Conservation (phyloP, 805 yeast genomes). For the Yamadazyma laniorum region DNA sequence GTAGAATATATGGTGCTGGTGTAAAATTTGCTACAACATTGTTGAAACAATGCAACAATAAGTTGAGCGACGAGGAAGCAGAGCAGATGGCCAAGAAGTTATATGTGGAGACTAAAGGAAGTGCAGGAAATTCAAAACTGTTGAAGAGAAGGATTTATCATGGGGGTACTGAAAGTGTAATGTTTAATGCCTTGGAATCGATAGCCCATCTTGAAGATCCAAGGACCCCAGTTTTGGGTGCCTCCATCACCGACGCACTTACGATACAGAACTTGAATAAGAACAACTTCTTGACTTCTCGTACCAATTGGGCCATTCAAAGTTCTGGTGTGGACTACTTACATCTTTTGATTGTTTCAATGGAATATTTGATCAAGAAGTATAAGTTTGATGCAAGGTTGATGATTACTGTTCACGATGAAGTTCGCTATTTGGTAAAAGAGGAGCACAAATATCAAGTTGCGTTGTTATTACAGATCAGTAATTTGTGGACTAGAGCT, state of each 20-base stretch:
- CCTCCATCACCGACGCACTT: slow-evolving; percentile 87
- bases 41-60: slow-evolving; percentile 78
- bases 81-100: slow-evolving; percentile 58
- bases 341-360: slow-evolving; percentile 77
- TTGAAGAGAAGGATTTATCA: slow-evolving; percentile 48
- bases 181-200: slow-evolving; percentile 84
- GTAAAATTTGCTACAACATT: slow-evolving; percentile 83
- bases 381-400: slow-evolving; percentile 74
- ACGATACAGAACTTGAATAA: slow-evolving; percentile 60
- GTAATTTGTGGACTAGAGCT: slow-evolving; percentile 94
- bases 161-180: slow-evolving; percentile 93
- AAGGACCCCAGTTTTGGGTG: slow-evolving; percentile 87
- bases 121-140: slow-evolving; percentile 18
- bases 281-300: slow-evolving; percentile 73
- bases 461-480: slow-evolving; percentile 81
- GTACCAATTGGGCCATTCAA: slow-evolving; percentile 97
- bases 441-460: slow-evolving; percentile 72
- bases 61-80: slow-evolving; percentile 66
- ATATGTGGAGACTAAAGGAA: slow-evolving; percentile 84
- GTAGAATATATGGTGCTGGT: slow-evolving; percentile 98
- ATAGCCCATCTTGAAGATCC: slow-evolving; percentile 83
- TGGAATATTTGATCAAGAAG: slow-evolving; percentile 73
- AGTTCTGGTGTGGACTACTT: slow-evolving; percentile 97
- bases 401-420: slow-evolving; percentile 91
- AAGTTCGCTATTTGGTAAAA: slow-evolving; percentile 75